These are phyloP conservation scores for Fraxinus cuspidata DNA, from an alignment of 257 asterid genomes.

Conservation along the genomic window DNA sequence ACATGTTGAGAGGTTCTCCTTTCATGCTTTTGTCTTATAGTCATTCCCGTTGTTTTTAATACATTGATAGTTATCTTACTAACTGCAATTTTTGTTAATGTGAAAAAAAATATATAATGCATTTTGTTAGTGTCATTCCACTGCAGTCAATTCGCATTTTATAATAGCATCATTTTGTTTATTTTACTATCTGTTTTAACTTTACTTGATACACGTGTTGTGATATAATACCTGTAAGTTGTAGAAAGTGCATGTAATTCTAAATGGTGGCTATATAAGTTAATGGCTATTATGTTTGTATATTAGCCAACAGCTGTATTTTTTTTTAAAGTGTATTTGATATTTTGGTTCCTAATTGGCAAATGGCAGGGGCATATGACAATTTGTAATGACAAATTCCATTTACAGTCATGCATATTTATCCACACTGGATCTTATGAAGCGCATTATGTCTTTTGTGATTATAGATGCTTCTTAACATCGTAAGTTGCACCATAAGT, in stretches of 20 bases:
- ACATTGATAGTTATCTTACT: background rate
- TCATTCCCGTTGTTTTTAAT: background rate
- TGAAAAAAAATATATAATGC: background rate
- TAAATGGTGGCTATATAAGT: constrained; percentile 1
- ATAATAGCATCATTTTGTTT: background rate
- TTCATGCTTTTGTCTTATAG: constrained; percentile 6
- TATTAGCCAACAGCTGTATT: background rate
- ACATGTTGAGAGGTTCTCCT: constrained; percentile 66
- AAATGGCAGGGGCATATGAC: background rate
- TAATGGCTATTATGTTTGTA: background rate
- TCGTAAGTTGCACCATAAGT: background rate
- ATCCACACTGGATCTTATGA: background rate
- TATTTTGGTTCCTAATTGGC: background rate
- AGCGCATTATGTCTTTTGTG: background rate
- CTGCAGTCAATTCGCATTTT: background rate
- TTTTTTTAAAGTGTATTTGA: constrained; percentile 17
- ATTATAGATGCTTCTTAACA: background rate
- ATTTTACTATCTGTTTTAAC: background rate
- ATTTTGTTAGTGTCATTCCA: background rate
- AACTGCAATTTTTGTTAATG: background rate
- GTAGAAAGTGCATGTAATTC: background rate
- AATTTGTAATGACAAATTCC: too few species aligned
- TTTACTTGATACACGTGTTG: constrained; percentile 4
- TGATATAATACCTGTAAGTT: background rate
- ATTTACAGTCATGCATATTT: background rate